Conservation (phyloP, 2,329 filamentous ascomycete species). For the Claviceps arundinis region DNA sequence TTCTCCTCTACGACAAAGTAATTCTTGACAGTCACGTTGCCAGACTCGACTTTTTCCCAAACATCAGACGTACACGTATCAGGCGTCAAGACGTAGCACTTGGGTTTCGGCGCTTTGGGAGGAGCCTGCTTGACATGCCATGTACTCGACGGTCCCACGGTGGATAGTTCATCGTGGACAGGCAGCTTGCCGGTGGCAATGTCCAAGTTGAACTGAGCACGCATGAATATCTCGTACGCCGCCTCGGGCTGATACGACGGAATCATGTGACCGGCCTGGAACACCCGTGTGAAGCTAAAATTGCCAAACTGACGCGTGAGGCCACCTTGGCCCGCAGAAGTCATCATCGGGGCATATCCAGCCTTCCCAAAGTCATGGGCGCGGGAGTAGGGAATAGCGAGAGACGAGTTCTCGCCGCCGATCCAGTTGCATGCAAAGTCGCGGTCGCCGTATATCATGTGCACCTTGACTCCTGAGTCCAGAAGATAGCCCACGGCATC, state of each 20-base stretch:
- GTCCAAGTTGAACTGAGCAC: constrained; percentile 41
- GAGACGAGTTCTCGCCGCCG: constrained; percentile 56
- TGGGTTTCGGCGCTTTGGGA: constrained; percentile 30
- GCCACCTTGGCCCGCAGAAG: constrained; percentile 50
- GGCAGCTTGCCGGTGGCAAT: constrained; percentile 39
- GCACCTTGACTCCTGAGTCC: constrained; percentile 50
- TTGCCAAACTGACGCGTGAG: constrained; percentile 65
- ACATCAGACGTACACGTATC: constrained; percentile 42
- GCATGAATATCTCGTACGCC: constrained; percentile 43
- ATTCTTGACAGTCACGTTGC: constrained; percentile 35
- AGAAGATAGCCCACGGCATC: constrained; percentile 45
- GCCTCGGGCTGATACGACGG: constrained; percentile 46
- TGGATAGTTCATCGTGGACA: constrained; percentile 36
- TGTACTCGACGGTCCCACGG: constrained; percentile 36
- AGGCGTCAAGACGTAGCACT: constrained; percentile 47
- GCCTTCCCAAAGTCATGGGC: constrained; percentile 37
- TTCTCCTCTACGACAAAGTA: constrained; percentile 17
- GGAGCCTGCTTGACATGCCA: constrained; percentile 46
- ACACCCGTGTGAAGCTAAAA: constrained; percentile 52
- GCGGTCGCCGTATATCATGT: constrained; percentile 54
- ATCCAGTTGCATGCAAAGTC: constrained; percentile 52
- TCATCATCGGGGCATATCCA: constrained; percentile 57
- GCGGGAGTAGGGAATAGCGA: constrained; percentile 42
- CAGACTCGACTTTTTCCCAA: constrained; percentile 33
- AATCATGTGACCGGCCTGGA: constrained; percentile 51